phyloP scores from a whole-genome alignment of 306 rosid genomes.

The Acacia melanoxylon region DNA sequence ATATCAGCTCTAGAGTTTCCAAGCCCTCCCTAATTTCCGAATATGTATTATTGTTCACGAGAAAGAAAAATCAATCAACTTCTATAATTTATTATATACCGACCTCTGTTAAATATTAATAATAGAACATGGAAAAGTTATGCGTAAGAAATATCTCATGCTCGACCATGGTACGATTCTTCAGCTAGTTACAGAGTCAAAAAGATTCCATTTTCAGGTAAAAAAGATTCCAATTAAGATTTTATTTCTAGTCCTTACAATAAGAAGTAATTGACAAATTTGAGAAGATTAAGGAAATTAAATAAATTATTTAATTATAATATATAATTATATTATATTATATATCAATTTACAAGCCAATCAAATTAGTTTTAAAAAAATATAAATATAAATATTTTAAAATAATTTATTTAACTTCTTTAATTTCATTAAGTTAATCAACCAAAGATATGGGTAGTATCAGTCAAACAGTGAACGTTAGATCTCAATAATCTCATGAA shows the following conservation, averaged over 20 bases:
- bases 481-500: neutral
- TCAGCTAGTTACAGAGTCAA: neutral
- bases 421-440: too few species aligned
- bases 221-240: neutral
- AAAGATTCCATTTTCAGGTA: neutral
- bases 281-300: too few species aligned
- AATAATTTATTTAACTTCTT: too few species aligned
- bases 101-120: neutral
- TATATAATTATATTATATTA: too few species aligned
- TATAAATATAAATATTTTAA: too few species aligned
- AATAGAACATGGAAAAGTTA: neutral
- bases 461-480: neutral
- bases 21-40: neutral
- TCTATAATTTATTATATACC: neutral
- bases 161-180: neutral
- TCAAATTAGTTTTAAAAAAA: too few species aligned
- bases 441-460: neutral
- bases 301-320: too few species aligned
- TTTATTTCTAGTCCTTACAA: too few species aligned
- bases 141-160: neutral
- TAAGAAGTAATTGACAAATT: too few species aligned
- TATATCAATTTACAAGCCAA: too few species aligned
- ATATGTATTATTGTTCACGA: neutral
- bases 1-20: neutral
- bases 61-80: neutral